These are phyloP conservation scores for Metschnikowia borealis DNA, from an alignment of 805 yeast genomes.

Conservation along the genomic window DNA sequence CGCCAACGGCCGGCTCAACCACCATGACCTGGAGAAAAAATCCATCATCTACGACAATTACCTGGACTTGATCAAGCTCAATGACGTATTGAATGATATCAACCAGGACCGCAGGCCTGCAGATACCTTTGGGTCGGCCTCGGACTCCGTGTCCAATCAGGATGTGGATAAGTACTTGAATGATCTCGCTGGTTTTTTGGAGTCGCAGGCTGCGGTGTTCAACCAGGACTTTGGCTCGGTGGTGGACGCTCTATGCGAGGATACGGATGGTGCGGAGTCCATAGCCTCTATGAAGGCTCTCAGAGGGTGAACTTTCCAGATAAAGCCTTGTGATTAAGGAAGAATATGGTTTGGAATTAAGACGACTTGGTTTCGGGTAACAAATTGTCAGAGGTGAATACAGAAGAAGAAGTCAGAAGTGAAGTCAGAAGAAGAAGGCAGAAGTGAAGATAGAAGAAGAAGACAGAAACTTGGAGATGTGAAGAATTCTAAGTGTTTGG, in stretches of 20 bases:
- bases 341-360: background rate
- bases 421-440: no score
- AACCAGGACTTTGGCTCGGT: slow-evolving; percentile 16
- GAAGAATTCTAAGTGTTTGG: no score
- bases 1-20: slow-evolving; percentile 40
- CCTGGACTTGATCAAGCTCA: slow-evolving; percentile 66
- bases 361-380: background rate
- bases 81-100: slow-evolving; percentile 42
- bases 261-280: slow-evolving; percentile 11
- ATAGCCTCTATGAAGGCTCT: slow-evolving; percentile 13
- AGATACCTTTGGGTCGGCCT: slow-evolving; percentile 4
- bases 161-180: slow-evolving; percentile 10
- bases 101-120: slow-evolving; percentile 2
- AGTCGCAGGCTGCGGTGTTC: slow-evolving; percentile 11
- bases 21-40: slow-evolving; percentile 59
- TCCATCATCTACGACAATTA: slow-evolving; percentile 73
- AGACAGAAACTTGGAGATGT: no score
- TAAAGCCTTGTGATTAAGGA: background rate
- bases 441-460: no score
- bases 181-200: slow-evolving; percentile 9
- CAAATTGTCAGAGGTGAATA: no score
- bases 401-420: no score
- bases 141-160: slow-evolving; percentile 6
- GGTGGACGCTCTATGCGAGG: slow-evolving; percentile 6
- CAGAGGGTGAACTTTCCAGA: background rate